Base-by-base conservation (phyloP, 2,329 filamentous ascomycete species). In the Paramyrothecium roridum region DNA sequence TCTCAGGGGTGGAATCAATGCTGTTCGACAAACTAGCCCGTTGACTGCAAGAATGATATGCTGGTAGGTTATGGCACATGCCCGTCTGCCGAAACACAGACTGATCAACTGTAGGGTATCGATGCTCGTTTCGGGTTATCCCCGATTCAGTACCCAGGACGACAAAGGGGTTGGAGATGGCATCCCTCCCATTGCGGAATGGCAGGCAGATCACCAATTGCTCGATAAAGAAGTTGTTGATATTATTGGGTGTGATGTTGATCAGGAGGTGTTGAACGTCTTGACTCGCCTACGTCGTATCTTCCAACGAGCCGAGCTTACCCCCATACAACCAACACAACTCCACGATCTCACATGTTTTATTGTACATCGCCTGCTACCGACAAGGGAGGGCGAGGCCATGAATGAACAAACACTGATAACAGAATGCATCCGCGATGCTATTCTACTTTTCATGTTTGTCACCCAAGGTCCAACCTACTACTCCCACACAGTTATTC, bases 291-390 rank as follows among this genome's bases (percentile, higher is more conserved):
- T 83, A 2, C 74, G 71, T 13, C 65, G 60, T 10, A 63, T 82
- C 3, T 77, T 82, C 50, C 68, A 73, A 2, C 64, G 67, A 3
- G 63, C 70, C 1, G 56, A 65, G 13, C 54, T 54, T 0, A 54
- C 48, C 11, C 61, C 61, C 0, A 56, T 80, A 1, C 58, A 75
- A 2, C 67, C 68, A 0, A 78, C 77, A 0, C 70, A 74, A 48
- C 72, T 84, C 1, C 82, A 85, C 55, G 82, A 84, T 54, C 67
- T 85, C 1, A 78, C 79, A 7, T 82, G 78, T 52, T 84, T 80
- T 58, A 75, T 80, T 21, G 65, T 84, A 1, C 81, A 84, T 56
- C 72, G 73, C 21, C 69, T 85, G 1, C 56, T 84, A 1, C 62
- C 69, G 3, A 46, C 58, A 3, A 53, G 59, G 1, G 50, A 58